Conservation (phyloP, 108 stramenopile species). For the Fistulifera solaris region DNA sequence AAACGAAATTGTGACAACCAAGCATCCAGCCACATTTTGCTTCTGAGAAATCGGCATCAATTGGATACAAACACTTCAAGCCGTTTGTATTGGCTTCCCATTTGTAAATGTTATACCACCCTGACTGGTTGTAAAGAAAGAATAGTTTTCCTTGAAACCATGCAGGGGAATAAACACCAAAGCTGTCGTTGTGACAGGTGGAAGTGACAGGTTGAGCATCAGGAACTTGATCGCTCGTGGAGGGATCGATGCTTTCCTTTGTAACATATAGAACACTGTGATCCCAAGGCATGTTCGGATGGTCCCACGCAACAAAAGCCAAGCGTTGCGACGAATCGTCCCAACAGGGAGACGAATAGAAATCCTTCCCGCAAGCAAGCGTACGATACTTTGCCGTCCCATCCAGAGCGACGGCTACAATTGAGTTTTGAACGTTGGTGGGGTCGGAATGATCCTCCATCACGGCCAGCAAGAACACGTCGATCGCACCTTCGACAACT, state of each 20-base stretch:
- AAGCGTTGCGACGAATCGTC: constrained; percentile 28
- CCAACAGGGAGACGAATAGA: constrained; percentile 47
- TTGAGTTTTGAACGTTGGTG: constrained; percentile 50
- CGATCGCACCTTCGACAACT: constrained; percentile 9
- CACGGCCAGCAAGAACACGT: neutral
- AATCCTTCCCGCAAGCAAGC: constrained; percentile 51
- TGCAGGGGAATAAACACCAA: neutral
- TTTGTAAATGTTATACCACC: constrained; percentile 60
- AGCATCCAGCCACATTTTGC: constrained; percentile 54
- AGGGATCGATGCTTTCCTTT: neutral
- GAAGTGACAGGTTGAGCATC: constrained; percentile 23
- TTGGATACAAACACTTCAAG: constrained; percentile 23
- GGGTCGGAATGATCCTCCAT: constrained; percentile 26
- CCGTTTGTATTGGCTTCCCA: neutral
- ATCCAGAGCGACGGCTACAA: constrained; percentile 29
- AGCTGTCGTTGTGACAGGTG: neutral
- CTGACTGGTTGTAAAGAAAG: constrained; percentile 55
- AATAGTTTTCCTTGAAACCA: constrained; percentile 32
- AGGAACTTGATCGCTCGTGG: too few relatives aligned
- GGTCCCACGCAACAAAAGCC: constrained; percentile 67
- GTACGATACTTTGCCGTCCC: constrained; percentile 1
- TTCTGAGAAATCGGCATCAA: constrained; percentile 53
- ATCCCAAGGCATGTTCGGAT: constrained; percentile 86
- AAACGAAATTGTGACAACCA: constrained; percentile 41
- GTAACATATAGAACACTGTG: constrained; percentile 35